Evolutionary conservation across 345 rosid genomes (phyloP).

Genomic region (Hypericum androsaemum): DNA sequence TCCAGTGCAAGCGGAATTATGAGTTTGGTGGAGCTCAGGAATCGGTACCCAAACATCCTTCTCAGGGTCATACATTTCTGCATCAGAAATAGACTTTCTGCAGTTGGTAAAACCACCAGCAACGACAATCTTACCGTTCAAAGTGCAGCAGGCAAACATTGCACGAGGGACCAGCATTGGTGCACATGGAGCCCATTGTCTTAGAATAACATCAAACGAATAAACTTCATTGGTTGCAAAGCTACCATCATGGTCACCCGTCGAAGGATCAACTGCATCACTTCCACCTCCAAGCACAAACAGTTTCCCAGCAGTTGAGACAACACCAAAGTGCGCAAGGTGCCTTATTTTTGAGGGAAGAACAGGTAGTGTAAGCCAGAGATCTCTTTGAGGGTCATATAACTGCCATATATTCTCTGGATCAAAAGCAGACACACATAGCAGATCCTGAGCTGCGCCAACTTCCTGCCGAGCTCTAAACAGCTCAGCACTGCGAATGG

Average conservation of each 20-base stretch:
- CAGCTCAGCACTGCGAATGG: constrained; percentile 59
- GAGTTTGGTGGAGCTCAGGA: constrained; percentile 79
- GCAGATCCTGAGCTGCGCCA: constrained; percentile 54
- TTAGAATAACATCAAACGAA: constrained; percentile 72
- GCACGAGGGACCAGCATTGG: constrained; percentile 91
- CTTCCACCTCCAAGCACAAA: constrained; percentile 95
- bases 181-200: constrained; percentile 56
- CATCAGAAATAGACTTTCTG: constrained; percentile 77
- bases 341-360: constrained; percentile 81
- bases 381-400: constrained; percentile 66
- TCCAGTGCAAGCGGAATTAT: constrained; percentile 87
- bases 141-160: constrained; percentile 85
- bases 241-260: constrained; percentile 93
- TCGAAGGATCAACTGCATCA: constrained; percentile 80
- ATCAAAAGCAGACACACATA: constrained; percentile 80
- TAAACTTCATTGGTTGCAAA: constrained; percentile 90
- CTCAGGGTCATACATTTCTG: constrained; percentile 84
- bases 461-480: constrained; percentile 67
- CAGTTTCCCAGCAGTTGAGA: constrained; percentile 52
- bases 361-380: constrained; percentile 84
- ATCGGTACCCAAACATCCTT: constrained; percentile 67
- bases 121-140: constrained; percentile 77
- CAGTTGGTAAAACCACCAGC: constrained; percentile 95
- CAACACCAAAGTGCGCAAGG: constrained; percentile 77
- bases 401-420: constrained; percentile 97